Conservation (phyloP, 2,329 filamentous ascomycete species). For the Coniochaeta sp. region DNA sequence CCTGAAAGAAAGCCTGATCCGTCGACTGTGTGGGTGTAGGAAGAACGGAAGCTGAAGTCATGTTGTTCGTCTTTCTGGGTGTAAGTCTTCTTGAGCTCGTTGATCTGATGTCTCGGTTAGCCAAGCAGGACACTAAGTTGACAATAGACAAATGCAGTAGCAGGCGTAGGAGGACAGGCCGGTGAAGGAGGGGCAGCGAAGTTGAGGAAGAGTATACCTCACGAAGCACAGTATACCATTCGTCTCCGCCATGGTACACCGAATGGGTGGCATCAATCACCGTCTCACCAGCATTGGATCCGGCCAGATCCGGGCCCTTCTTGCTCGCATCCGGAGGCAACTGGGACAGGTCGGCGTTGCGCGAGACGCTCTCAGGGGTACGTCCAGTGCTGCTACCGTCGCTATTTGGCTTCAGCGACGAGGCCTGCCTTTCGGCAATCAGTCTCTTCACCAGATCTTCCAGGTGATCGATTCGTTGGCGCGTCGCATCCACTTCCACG, state of each 20-base stretch:
- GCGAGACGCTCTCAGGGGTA: background rate
- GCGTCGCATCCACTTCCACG: slow-evolving; percentile 11
- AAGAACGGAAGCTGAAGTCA: slow-evolving; percentile 19
- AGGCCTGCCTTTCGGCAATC: slow-evolving; percentile 8
- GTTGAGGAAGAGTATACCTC: slow-evolving; percentile 13
- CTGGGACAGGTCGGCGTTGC: background rate
- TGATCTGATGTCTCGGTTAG: slow-evolving; percentile 13
- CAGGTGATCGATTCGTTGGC: slow-evolving; percentile 14
- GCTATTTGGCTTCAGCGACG: background rate
- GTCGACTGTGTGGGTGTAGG: slow-evolving; percentile 13
- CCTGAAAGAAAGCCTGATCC: slow-evolving; percentile 18
- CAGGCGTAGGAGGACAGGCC: background rate
- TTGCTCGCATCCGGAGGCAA: background rate
- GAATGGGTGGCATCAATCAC: slow-evolving; percentile 16
- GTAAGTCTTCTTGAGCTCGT: slow-evolving; percentile 16
- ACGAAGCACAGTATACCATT: slow-evolving; percentile 18
- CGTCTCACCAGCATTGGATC: slow-evolving; percentile 11
- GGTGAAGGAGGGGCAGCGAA: background rate
- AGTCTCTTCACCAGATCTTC: slow-evolving; percentile 14
- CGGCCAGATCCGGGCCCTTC: background rate
- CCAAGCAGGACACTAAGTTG: too few relatives aligned
- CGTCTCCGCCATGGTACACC: slow-evolving; percentile 13
- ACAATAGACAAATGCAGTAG: background rate
- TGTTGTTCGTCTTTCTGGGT: slow-evolving; percentile 11
- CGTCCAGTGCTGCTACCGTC: background rate